Base-by-base conservation (phyloP, 345 rosid genomes). In the Euphorbia lathyris region DNA sequence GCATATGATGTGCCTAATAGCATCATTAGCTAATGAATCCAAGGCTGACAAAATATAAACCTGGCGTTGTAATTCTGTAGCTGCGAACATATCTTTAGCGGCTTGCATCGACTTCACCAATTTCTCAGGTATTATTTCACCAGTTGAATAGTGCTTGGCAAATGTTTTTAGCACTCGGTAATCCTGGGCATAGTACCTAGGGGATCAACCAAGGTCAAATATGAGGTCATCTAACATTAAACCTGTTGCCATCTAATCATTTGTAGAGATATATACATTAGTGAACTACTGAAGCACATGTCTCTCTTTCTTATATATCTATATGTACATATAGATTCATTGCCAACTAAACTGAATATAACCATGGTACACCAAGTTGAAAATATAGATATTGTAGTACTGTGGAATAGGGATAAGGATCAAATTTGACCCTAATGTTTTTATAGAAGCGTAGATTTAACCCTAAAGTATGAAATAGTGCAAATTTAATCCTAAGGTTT, bases 21-120 rank as follows among this genome's bases (percentile, higher is more conserved):
- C 45, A 58, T 59, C 58, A 70, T 26, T 58, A 42, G 59, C 40
- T 69, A 50, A 74, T 74, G 52, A 69, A 68, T 38, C 63, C 58
- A 59, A 55, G 68, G 55, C 51, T 64, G 22, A 67, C 30, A n/a
- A 73, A 34, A 20, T 45, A 65, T 36, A 67, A 62, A 94, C 98
- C 97, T 92, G 97, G 9, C 92, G 93, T 72, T 95, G 98, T 83
- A 95, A 60, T 76, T 92, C 99, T 9, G 99, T 95, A 22, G 99
- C 97, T 0, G 92, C 87, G 80, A 95, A 92, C 97, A 95, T 90
- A 75, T 88, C 85, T 82, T 84, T 90, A 50, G 97, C 97, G 72
- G 80, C 87, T 72, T 84, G 96, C 83, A 95, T 79, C 6, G 97
- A 88, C 66, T 80, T 84, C 47, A 90, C 96, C 81, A 95, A 76